Percentiles rank a stretch among this genome's conserved stretches.
Conservation (phyloP, 192 early-diverging fungal genomes). For the Backusella parvicylindrica region DNA sequence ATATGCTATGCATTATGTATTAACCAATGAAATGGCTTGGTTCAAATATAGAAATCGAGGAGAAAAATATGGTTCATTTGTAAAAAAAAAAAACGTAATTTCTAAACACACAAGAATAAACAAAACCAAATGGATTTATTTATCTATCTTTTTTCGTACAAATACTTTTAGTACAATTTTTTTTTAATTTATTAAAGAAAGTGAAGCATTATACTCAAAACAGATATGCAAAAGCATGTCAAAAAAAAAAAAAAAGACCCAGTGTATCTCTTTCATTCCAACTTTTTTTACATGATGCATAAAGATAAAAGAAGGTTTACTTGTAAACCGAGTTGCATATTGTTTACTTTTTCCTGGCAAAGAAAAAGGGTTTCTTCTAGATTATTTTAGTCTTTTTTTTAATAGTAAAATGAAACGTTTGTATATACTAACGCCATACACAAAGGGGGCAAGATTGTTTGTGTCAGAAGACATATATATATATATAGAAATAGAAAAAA, state of each 20-base stretch:
- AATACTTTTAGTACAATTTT: too few relatives aligned
- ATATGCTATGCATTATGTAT: neutral
- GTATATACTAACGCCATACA: neutral
- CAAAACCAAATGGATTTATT: too few relatives aligned
- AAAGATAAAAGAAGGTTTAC: neutral
- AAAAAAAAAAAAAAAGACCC: neutral
- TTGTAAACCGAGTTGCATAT: neutral
- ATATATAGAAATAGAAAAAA: neutral
- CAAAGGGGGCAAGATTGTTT: neutral
- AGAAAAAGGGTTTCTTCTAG: neutral
- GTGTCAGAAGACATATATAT: neutral
- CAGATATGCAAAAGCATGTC: neutral
- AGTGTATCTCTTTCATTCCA: neutral
- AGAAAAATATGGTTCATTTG: too few relatives aligned
- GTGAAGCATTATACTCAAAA: too few relatives aligned
- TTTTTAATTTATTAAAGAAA: too few relatives aligned
- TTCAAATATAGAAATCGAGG: neutral
- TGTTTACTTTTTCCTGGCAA: neutral
- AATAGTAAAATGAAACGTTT: neutral
- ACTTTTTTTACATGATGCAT: neutral
- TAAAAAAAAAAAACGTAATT: neutral
- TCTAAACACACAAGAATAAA: neutral
- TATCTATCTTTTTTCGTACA: too few relatives aligned
- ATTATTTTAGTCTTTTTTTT: neutral
- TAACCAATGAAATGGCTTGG: neutral